Base-by-base conservation (phyloP, 306 rosid species). In the Comarum palustre region DNA sequence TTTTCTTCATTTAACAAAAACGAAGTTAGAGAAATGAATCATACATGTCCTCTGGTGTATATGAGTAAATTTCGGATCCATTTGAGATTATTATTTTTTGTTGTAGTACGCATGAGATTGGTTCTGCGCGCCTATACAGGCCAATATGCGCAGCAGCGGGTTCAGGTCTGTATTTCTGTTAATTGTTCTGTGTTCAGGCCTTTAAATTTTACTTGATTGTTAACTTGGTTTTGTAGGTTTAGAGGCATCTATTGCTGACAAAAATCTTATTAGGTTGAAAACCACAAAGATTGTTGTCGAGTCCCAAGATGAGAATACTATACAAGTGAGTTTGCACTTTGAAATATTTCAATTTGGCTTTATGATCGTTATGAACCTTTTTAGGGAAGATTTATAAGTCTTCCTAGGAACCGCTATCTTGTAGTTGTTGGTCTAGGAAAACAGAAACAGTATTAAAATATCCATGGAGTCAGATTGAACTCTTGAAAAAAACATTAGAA, bases 181-280 rank as follows among this genome's bases (percentile, higher is more conserved):
- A 52, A 19, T 31, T 34, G 25, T 13, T 7, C 25, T 34, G 17
- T 22, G 13, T 5, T n/a, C 50, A 65, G 2, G 9, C 19, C 34
- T 24, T 47, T 62, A 36, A 2, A 51, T 75, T 22, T 62, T 66
- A 24, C 69, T 77, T 41, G 29, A 73, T 17, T 69, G 7, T 46
- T 58, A n/a, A 32, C 75, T 14, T 75, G 25, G 46, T 32, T 1
- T 79, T 81, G 79, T 80, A 93, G 98, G 96, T 74, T 75, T 88
- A 34, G 96, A 86, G 80, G 96, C 93, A 77, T 87, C 92, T 52
- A 81, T 86, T 73, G 74, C 87, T 32, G 75, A 79, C 20, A 85
- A 76, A 8, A 76, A 60, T 73, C 63, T 83, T 45, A 27, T 75
- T 34, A 19, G 71, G 22, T 81, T 90, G 75, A 74, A 79, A 70